Conservation (phyloP, 495 filamentous ascomycete genomes). For the Podospora pseudoanserina region DNA sequence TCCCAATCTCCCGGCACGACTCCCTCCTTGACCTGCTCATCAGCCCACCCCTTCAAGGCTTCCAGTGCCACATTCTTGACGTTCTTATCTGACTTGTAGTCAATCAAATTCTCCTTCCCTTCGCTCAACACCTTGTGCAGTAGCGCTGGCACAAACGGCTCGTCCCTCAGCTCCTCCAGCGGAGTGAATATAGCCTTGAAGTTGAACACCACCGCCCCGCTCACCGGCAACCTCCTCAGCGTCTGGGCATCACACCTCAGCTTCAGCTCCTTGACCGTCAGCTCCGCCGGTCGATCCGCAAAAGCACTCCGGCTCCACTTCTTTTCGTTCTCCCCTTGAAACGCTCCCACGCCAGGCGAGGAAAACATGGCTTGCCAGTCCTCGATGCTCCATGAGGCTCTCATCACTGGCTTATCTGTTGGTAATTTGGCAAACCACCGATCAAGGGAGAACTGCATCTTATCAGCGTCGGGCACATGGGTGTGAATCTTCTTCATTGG, state of each 20-base stretch:
- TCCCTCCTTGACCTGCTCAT: constrained; percentile 66
- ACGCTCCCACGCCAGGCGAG: constrained; percentile 12
- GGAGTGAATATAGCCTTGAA: constrained; percentile 90
- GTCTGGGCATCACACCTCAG: constrained; percentile 95
- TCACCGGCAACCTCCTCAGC: constrained; percentile 73
- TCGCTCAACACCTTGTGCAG: constrained; percentile 64
- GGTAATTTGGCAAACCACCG: constrained; percentile 82
- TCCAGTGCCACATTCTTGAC: constrained; percentile 73
- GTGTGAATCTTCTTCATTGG: constrained; percentile 71
- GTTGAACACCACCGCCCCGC: constrained; percentile 76
- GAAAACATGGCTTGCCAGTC: constrained; percentile 68
- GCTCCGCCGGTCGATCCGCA: constrained; percentile 27
- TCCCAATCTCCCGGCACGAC: constrained; percentile 64
- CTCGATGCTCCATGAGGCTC: constrained; percentile 86
- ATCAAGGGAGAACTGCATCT: constrained; percentile 88
- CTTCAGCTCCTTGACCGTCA: constrained; percentile 58
- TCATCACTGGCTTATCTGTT: constrained; percentile 72
- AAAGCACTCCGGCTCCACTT: constrained; percentile 28
- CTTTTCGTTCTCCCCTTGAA: background rate
- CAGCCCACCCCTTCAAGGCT: constrained; percentile 60
- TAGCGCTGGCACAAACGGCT: constrained; percentile 69
- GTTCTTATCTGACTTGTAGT: constrained; percentile 86
- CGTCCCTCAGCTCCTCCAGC: constrained; percentile 65
- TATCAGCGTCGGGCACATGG: constrained; percentile 80
- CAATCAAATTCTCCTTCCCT: constrained; percentile 71